phyloP scores from a whole-genome alignment of 495 filamentous ascomycete species.

The Patellaria atrata region DNA sequence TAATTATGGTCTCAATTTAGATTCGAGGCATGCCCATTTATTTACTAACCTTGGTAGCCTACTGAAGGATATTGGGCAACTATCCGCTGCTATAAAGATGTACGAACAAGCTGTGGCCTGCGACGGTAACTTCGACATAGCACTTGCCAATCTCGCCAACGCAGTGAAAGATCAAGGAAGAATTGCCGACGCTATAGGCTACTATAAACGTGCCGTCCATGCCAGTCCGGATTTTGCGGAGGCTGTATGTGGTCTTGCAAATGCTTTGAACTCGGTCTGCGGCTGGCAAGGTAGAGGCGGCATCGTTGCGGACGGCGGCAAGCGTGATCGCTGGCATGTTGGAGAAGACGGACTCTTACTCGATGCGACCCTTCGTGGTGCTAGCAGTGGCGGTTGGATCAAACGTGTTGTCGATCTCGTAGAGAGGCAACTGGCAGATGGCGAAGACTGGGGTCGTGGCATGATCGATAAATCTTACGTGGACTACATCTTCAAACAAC shows the following conservation, averaged over 20 bases:
- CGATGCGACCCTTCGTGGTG: constrained; percentile 48
- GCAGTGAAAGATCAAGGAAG: constrained; percentile 94
- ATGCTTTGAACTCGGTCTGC: constrained; percentile 92
- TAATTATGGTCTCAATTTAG: constrained; percentile 77
- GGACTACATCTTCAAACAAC: constrained; percentile 36
- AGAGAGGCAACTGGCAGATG: constrained; percentile 75
- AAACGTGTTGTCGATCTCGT: constrained; percentile 92
- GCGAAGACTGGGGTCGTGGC: constrained; percentile 74
- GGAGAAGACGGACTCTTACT: constrained; percentile 71
- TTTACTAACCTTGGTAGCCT: constrained; percentile 95
- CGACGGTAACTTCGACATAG: constrained; percentile 89
- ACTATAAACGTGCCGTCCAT: constrained; percentile 80
- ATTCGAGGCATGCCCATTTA: constrained; percentile 86
- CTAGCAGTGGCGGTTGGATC: constrained; percentile 65
- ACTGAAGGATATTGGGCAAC: constrained; percentile 91
- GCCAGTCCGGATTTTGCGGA: constrained; percentile 94
- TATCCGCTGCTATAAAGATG: constrained; percentile 86
- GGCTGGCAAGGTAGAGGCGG: constrained; percentile 89
- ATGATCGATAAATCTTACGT: constrained; percentile 43
- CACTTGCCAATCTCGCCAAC: constrained; percentile 91
- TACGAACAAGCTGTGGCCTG: constrained; percentile 90
- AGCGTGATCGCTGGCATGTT: constrained; percentile 87
- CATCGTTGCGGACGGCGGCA: constrained; percentile 53
- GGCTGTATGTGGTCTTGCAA: constrained; percentile 90
- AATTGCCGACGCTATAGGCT: constrained; percentile 80